Base-by-base conservation (phyloP, 2,329 filamentous ascomycete genomes). In the Furcasterigmium sp. region DNA sequence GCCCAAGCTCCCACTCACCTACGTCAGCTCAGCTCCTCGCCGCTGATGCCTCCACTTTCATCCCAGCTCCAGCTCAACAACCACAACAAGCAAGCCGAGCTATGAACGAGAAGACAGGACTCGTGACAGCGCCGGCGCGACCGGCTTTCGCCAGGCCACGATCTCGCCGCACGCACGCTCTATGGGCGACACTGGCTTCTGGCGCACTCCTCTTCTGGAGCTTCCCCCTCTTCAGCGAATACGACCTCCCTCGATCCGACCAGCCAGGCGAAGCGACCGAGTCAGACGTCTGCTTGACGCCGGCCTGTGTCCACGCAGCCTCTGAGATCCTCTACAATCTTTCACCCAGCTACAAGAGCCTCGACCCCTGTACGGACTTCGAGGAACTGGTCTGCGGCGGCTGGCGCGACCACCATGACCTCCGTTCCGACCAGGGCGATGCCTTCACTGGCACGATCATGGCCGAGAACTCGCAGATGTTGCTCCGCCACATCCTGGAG, bases 341-440 rank as follows among this genome's bases (percentile, higher is more conserved):
- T 0, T 55, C 58, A 2, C 48, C 53, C 10, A 49, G 80, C 40
- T 82, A 85, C 59, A 68, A 76, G 46, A 61, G 77, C 3, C 65
- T 87, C 30, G 81, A 87, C 55, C 77, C 84, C 2, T 88, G 84
- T 53, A 74, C 69, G n/a, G 63, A 86, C 54, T 88, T 88, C 46
- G 80, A 85, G 46, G 69, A 81, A 56, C 73, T 81, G 44, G 80
- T 80, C 17, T 87, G 84, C 52, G 82, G 80, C 43, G 83, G 83
- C 10, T 87, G 82, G 76, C 68, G 74, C 41, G 69, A 78, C 18
- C 70, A 67, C 9, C 76, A 86, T 61, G 82, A 85, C 53, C 72
- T 87, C 45, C 75, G 82, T 3, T 65, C 78, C 4, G 84, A 87
- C 54, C 76, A 82, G 48, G 72, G 76, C 26, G 72, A 74, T 51